Evolutionary conservation across 306 rosid genomes (phyloP).

Genomic region (Cicer pinnatifidum): DNA sequence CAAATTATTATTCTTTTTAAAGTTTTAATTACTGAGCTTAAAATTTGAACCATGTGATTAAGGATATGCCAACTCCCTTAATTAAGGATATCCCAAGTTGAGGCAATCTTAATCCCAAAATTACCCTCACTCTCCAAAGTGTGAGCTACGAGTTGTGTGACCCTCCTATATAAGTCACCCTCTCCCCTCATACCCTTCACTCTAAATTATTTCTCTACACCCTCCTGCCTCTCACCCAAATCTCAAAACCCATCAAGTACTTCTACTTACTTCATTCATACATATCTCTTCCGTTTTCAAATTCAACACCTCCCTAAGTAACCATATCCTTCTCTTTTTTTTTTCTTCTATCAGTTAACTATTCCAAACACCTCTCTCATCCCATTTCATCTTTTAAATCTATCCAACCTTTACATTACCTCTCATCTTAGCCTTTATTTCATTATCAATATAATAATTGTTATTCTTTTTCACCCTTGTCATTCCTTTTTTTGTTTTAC

Average conservation of each 20-base stretch:
- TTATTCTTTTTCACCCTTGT: neutral
- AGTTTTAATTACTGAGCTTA: no score
- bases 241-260: neutral
- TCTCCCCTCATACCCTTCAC: conserved; percentile 1
- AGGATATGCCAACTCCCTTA: no score
- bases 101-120: no score
- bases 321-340: neutral
- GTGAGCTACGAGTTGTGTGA: neutral
- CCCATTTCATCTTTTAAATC: no score
- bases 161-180: neutral
- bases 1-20: no score
- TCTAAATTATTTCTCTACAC: neutral
- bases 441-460: neutral
- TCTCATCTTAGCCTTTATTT: neutral
- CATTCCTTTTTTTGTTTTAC: neutral
- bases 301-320: neutral
- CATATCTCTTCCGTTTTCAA: neutral
- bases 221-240: neutral
- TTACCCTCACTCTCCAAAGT: no score
- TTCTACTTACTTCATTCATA: neutral
- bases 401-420: conserved; percentile 1
- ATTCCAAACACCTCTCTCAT: no score
- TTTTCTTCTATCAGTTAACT: no score
- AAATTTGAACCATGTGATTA: no score
- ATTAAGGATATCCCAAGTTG: no score